Percentiles rank a stretch among this genome's conserved stretches.
phyloP scores from a whole-genome alignment of 116 monocot genomes.

The Dioscorea cayenensis region DNA sequence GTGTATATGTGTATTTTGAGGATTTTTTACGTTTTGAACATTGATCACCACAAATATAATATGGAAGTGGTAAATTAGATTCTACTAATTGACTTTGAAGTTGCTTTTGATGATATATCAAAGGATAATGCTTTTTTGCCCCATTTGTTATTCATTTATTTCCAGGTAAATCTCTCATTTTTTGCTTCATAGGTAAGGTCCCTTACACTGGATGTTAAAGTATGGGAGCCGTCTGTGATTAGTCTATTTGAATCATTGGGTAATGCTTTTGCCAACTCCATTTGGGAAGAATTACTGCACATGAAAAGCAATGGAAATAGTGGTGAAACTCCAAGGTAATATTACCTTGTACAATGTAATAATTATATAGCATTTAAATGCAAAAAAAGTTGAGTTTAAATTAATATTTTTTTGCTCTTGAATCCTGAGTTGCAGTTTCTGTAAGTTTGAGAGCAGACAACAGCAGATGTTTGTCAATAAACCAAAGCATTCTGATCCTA shows the following conservation, averaged over 20 bases:
- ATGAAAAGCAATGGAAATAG: slow-evolving; percentile 25
- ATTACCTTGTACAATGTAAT: background rate
- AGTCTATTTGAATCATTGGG: slow-evolving; percentile 90
- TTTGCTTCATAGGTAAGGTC: slow-evolving; percentile 71
- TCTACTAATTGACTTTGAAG: background rate
- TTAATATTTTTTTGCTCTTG: background rate
- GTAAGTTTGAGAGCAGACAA: slow-evolving; percentile 30
- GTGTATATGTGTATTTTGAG: no score
- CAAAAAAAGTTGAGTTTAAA: background rate
- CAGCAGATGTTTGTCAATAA: slow-evolving; percentile 30
- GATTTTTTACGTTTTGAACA: no score
- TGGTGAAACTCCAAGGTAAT: slow-evolving; percentile 42
- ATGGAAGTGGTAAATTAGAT: background rate
- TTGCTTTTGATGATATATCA: background rate
- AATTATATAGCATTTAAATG: background rate
- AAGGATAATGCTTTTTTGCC: background rate
- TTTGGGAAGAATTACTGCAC: slow-evolving; percentile 82
- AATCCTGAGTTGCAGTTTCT: slow-evolving; percentile 25
- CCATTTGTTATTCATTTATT: background rate
- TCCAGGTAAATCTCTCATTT: background rate
- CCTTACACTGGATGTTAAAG: slow-evolving; percentile 92
- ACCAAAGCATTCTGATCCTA: slow-evolving; percentile 69
- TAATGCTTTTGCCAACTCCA: slow-evolving; percentile 77
- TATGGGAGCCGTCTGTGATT: slow-evolving; percentile 98
- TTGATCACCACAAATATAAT: no score